Evolutionary conservation across 2,329 filamentous ascomycete genomes (phyloP), one percentile per base, ranked within the genome.

Genomic region (Stagonosporopsis cucurbitacearum): DNA sequence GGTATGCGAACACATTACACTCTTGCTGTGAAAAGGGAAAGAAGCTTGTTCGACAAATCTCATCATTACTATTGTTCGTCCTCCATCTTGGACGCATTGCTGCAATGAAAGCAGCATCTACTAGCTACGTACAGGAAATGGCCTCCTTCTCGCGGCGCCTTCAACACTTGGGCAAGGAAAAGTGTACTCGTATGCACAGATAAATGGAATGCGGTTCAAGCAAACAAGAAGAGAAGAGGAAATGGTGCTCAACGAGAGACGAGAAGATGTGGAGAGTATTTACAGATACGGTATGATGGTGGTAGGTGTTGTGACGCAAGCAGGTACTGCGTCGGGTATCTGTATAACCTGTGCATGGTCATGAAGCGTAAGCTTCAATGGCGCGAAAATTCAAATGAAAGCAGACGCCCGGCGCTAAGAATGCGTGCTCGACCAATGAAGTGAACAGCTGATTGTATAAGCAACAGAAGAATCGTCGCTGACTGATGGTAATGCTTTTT

Each of bases 281-380:
- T 57, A 57, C 54, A 57, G 54, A 57, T 57, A 52, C 44, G 35
- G 32, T 47, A 25, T 37, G 33, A 25, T 41, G 49, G 35, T 42
- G 39, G 37, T 56, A 40, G 25, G 47, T 36, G 36, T 19, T 9
- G 51, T 57, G 54, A 53, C 33, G 44, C 54, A 52, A 57, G 49
- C 28, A 26, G 49, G 54, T 52, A 53, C 48, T 57, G 49, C 67
- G 66, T 74, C 70, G 71, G 71, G 71, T 74, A 74, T 74, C 65
- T 65, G 71, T 73, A 72, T 65, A 69, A 74, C 69, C 64, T 47
- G 37, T 19, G 25, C 7, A 19, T 47, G 69, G 68, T 64, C 58
- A 60, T 62, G 63, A 67, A 68, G 64, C 60, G 32, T 50, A 22
- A 26, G 61, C 65, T 66, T 64, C 61, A 52, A 54, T 49, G 44